These are phyloP conservation scores for Aspergillus ruber DNA, from an alignment of 2,329 filamentous ascomycete genomes.

Conservation along the genomic window DNA sequence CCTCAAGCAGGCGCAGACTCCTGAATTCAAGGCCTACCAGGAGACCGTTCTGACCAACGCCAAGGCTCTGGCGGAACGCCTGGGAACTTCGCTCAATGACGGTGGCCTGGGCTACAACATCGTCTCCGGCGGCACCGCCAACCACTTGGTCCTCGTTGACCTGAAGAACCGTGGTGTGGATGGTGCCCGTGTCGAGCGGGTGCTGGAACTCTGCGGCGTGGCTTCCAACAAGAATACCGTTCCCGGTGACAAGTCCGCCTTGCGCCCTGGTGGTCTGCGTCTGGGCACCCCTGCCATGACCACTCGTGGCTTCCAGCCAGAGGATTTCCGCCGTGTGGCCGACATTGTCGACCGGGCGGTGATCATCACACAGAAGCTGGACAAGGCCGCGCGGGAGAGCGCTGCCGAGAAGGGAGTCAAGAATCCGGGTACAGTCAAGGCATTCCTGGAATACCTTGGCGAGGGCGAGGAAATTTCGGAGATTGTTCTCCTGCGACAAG, in stretches of 20 bases:
- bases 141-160: constrained; percentile 94
- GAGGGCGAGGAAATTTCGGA: constrained; percentile 71
- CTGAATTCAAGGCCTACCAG: constrained; percentile 93
- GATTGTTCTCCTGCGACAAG: constrained; percentile 78
- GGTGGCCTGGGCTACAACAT: constrained; percentile 81
- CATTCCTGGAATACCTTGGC: constrained; percentile 87
- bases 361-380: constrained; percentile 67
- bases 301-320: constrained; percentile 80
- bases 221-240: constrained; percentile 99
- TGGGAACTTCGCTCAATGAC: constrained; percentile 63
- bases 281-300: constrained; percentile 98
- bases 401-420: constrained; percentile 79
- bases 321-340: constrained; percentile 80
- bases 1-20: constrained; percentile 82
- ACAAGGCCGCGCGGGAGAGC: constrained; percentile 62
- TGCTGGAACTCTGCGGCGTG: constrained; percentile 86
- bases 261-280: constrained; percentile 86
- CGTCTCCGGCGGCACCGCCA: constrained; percentile 92
- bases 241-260: constrained; percentile 85
- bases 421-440: constrained; percentile 97
- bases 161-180: constrained; percentile 82
- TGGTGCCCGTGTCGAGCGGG: constrained; percentile 83
- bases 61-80: constrained; percentile 71
- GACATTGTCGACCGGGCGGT: constrained; percentile 81
- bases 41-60: constrained; percentile 87